Percentiles rank a stretch among this genome's conserved stretches.
Conservation (phyloP, 495 filamentous ascomycete species). For the Penicillium cosmopolitanum region DNA sequence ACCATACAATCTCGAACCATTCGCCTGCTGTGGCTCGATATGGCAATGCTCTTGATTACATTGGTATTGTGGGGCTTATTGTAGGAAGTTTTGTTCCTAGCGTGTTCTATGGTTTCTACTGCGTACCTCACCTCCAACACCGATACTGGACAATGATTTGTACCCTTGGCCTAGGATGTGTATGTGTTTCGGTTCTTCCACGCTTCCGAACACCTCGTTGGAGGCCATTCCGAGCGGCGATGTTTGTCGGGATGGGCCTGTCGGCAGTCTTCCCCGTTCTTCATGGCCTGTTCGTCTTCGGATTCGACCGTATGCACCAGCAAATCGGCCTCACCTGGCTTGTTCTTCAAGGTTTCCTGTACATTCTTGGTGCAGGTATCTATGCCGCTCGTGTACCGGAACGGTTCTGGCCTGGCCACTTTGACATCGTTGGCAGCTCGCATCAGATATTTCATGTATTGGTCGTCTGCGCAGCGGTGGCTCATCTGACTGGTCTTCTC, state of each 20-base stretch:
- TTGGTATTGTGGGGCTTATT: conserved; percentile 88
- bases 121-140: conserved; percentile 60
- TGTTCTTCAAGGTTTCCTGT: conserved; percentile 76
- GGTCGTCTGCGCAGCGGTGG: conserved; percentile 60
- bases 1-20: conserved; percentile 72
- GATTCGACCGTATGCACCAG: conserved; percentile 56
- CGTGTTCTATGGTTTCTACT: conserved; percentile 85
- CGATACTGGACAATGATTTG: conserved; percentile 82
- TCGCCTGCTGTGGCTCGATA: conserved; percentile 59
- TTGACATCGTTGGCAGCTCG: conserved; percentile 63
- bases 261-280: conserved; percentile 81
- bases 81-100: conserved; percentile 86
- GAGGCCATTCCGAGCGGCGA: conserved; percentile 82
- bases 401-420: conserved; percentile 52
- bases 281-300: conserved; percentile 71
- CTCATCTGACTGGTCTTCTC: conserved; percentile 61
- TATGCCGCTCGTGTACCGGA: conserved; percentile 70
- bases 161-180: conserved; percentile 72
- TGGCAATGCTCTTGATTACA: conserved; percentile 82
- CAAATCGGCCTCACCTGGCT: conserved; percentile 86
- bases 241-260: conserved; percentile 90
- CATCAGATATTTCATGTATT: conserved; percentile 71
- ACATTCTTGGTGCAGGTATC: conserved; percentile 82
- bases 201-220: conserved; percentile 79
- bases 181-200: conserved; percentile 73